These are phyloP conservation scores for Dothideomycetes sp. DNA, from an alignment of 2,329 filamentous ascomycete species.

Conservation along the genomic window DNA sequence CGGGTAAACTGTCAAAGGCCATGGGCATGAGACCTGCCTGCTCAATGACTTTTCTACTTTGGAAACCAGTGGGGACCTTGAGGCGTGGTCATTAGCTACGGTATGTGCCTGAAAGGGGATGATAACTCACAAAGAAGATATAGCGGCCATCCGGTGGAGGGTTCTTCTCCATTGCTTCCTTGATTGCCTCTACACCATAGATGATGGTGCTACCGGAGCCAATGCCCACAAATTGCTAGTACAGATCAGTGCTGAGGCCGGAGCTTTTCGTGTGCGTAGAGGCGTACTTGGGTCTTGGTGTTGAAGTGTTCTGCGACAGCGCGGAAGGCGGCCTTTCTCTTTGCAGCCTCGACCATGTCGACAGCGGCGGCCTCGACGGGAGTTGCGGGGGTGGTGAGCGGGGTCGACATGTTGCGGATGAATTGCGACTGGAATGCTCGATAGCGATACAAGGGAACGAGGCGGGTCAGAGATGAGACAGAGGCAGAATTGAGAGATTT, in stretches of 20 bases:
- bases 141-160: conserved; percentile 34
- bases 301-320: conserved; percentile 65
- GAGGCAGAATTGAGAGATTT: background rate
- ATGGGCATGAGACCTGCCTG: conserved; percentile 65
- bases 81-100: background rate
- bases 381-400: background rate
- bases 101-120: background rate
- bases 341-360: conserved; percentile 53
- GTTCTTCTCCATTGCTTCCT: conserved; percentile 38
- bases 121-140: conserved; percentile 64
- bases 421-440: background rate
- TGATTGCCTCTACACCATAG: conserved; percentile 75
- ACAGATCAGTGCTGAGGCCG: too few species aligned
- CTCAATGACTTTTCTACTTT: conserved; percentile 78
- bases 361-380: conserved; percentile 4
- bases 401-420: conserved; percentile 3
- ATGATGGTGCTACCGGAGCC: conserved; percentile 73
- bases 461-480: background rate
- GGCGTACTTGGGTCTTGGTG: too few species aligned
- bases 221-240: conserved; percentile 61
- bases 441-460: background rate
- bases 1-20: conserved; percentile 63
- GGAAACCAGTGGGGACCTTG: conserved; percentile 65
- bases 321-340: conserved; percentile 61
- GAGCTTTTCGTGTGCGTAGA: too few species aligned